Evolutionary conservation across 495 filamentous ascomycete genomes (phyloP), one percentile per base, ranked within the genome.

Genomic region (Neurospora intermedia): DNA sequence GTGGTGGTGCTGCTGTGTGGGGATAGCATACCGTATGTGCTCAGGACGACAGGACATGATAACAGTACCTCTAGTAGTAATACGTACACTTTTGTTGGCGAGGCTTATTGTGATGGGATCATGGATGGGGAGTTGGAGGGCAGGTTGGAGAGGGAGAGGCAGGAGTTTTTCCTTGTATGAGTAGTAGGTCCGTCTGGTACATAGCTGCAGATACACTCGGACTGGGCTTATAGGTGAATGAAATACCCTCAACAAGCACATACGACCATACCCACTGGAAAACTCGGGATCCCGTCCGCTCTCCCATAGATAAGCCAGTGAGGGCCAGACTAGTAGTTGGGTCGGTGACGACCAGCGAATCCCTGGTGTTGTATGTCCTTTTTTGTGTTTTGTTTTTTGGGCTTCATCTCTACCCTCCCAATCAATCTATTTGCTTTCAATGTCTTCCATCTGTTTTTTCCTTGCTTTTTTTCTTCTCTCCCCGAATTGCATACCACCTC

Each of bases 251-350:
- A 31, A 31, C 27, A 9, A 35, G 0, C 27, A 66, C 54, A 66
- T 66, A 66, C 54, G 54, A 66, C 54, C 54, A 66, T 66, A 66
- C 54, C 27, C 54, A 66, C 23, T 35, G 27, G 83, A 84, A 74
- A 80, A 81, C 76, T 81, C 83, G 84, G 83, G 80, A 83, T 83
- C 83, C 84, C 84, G 84, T 86, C 83, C 83, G 84, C 82, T 85
- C 84, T 83, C 81, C 82, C 84, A 78, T 84, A 82, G 80, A 81
- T 78, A 82, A 83, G 77, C 80, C 23, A 62, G 54, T 62, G 54
- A 62, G 54, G 54, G 54, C 54, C 54, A 62, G 54, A 62, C 13
- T 78, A 82, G 77, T 80, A 82, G 74, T 77, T 75, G 73, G 75
- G 80, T 81, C 77, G 80, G 79, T 81, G 81, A 82, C 78, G 77